Conservation (phyloP, 805 yeast species). For the Saccharomycopsis sp. region DNA sequence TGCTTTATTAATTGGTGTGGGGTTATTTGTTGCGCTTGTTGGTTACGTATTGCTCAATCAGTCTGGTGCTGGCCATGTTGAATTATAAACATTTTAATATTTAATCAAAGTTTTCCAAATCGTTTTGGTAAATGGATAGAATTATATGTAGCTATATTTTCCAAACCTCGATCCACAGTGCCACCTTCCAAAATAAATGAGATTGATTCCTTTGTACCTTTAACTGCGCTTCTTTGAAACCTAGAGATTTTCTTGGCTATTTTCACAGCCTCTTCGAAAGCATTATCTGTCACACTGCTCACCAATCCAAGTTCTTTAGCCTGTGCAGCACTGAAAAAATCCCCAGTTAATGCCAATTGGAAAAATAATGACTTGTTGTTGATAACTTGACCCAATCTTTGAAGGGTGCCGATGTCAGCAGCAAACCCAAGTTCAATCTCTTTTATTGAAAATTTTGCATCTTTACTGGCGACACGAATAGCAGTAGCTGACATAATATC, state of each 20-base stretch:
- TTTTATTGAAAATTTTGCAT: slow-evolving; percentile 49
- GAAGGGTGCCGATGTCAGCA: slow-evolving; percentile 75
- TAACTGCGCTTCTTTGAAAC: slow-evolving; percentile 2
- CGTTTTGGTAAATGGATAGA: slow-evolving; percentile 2
- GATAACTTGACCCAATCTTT: slow-evolving; percentile 50
- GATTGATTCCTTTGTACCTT: slow-evolving; percentile 8
- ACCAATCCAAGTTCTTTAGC: slow-evolving; percentile 53
- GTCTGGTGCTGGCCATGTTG: not conserved
- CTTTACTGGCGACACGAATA: slow-evolving; percentile 49
- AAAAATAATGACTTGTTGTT: slow-evolving; percentile 50
- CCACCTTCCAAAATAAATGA: slow-evolving; percentile 10
- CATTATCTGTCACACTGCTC: slow-evolving; percentile 41
- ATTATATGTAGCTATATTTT: slow-evolving; percentile 12
- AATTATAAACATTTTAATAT: too few species aligned
- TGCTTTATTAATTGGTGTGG: slow-evolving; percentile 6
- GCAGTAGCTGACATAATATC: slow-evolving; percentile 57
- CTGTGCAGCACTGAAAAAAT: slow-evolving; percentile 44
- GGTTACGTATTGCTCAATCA: not conserved
- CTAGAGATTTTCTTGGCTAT: slow-evolving; percentile 33
- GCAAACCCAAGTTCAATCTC: slow-evolving; percentile 70
- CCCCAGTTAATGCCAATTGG: slow-evolving; percentile 59
- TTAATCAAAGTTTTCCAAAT: not conserved
- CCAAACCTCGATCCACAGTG: slow-evolving; percentile 13
- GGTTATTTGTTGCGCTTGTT: slow-evolving; percentile 3
- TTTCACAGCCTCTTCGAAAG: slow-evolving; percentile 40